These are phyloP conservation scores for Komagataella phaffii DNA, from an alignment of 805 yeast species.

Conservation along the genomic window DNA sequence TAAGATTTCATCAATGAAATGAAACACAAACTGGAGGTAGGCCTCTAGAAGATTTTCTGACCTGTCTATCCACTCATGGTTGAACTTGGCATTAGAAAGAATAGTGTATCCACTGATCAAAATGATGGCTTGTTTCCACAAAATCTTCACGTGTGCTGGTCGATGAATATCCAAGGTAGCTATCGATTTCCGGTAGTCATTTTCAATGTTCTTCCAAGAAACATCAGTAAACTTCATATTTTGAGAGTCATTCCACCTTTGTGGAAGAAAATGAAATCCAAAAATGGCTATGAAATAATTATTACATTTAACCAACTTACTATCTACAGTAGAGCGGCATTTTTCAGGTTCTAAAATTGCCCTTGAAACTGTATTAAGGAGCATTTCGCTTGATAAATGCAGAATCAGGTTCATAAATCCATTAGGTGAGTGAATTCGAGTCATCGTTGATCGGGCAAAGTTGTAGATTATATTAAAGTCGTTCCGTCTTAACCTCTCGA, in stretches of 20 bases:
- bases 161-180: slow-evolving; percentile 16
- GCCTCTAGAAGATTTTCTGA: slow-evolving; percentile 12
- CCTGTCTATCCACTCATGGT: slow-evolving; percentile 7
- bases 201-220: slow-evolving; percentile 15
- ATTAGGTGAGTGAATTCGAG: slow-evolving; percentile 33
- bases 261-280: slow-evolving; percentile 27
- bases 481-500: slow-evolving; percentile 35
- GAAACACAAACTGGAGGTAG: slow-evolving; percentile 26
- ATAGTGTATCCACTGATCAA: slow-evolving; percentile 24
- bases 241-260: slow-evolving; percentile 15
- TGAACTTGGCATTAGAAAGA: slow-evolving; percentile 12
- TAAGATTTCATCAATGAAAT: slow-evolving; percentile 22
- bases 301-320: slow-evolving; percentile 17
- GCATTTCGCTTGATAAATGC: slow-evolving; percentile 13
- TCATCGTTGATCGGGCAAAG: slow-evolving; percentile 40
- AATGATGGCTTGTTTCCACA: slow-evolving; percentile 22
- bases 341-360: slow-evolving; percentile 11
- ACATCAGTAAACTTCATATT: slow-evolving; percentile 17
- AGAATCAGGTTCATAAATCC: slow-evolving; percentile 33
- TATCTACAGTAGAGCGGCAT: slow-evolving; percentile 18
- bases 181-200: slow-evolving; percentile 16
- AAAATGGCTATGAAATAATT: slow-evolving; percentile 16
- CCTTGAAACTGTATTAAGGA: neutral
- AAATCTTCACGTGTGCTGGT: slow-evolving; percentile 19
- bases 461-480: slow-evolving; percentile 35